phyloP scores from a whole-genome alignment of 352 stramenopile species.

The Halophytophthora batemanensis region DNA sequence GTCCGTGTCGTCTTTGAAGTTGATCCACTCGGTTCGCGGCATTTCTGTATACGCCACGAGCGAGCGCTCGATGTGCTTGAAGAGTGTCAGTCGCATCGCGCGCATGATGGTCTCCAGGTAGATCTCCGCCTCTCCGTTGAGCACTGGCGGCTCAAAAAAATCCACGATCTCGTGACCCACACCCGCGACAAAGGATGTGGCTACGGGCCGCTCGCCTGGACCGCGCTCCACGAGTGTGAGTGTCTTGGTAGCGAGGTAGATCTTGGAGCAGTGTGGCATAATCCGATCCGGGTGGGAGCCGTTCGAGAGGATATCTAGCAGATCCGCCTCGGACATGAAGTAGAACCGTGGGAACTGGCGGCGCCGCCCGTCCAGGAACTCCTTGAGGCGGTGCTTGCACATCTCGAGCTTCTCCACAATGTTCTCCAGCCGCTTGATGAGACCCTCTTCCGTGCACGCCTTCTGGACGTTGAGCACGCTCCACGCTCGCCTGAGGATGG shows the following conservation, averaged over 20 bases:
- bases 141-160: conserved; percentile 89
- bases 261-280: conserved; percentile 94
- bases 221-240: conserved; percentile 75
- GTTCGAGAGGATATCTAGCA: conserved; percentile 96
- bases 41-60: conserved; percentile 90
- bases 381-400: conserved; percentile 93
- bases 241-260: conserved; percentile 94
- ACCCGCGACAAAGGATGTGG: conserved; percentile 91
- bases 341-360: conserved; percentile 94
- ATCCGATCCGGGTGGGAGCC: conserved; percentile 92
- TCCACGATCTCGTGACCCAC: conserved; percentile 93
- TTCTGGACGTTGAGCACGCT: conserved; percentile 88
- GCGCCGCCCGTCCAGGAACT: conserved; percentile 94
- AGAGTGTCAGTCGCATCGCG: conserved; percentile 93
- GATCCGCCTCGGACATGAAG: conserved; percentile 89
- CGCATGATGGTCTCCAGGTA: conserved; percentile 96
- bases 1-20: conserved; percentile 88
- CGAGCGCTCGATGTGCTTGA: conserved; percentile 92
- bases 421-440: conserved; percentile 88
- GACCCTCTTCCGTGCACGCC: conserved; percentile 86
- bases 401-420: conserved; percentile 93
- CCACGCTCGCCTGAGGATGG: conserved; percentile 84
- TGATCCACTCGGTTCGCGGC: conserved; percentile 94
- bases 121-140: conserved; percentile 97
- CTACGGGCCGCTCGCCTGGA: conserved; percentile 65